A percentile compares a stretch with the other conserved stretches of the same genome.
Conservation (phyloP, 2,329 filamentous ascomycete genomes). For the Ophiostoma tasmaniense region DNA sequence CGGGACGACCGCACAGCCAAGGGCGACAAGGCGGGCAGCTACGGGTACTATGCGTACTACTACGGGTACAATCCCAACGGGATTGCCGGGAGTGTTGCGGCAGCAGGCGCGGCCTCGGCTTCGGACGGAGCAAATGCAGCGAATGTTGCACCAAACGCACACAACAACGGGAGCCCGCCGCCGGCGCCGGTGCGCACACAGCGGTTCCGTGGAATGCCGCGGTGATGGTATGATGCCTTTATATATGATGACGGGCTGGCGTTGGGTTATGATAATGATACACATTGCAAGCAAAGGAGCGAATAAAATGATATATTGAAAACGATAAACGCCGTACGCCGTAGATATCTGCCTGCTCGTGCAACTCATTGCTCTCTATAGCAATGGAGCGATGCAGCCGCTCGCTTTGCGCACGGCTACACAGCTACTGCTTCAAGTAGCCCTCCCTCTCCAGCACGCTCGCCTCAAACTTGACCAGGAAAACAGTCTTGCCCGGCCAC, state of each 20-base stretch:
- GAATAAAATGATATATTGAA: background rate
- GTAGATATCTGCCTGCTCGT: background rate
- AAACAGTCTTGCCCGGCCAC: conserved; percentile 96
- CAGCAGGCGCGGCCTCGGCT: background rate
- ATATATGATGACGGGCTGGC: too few species aligned
- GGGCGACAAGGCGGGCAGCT: conserved; percentile 23
- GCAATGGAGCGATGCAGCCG: too few species aligned
- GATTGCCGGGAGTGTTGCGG: conserved; percentile 7
- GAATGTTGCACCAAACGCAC: background rate
- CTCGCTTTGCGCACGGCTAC: background rate
- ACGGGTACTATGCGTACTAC: conserved; percentile 25
- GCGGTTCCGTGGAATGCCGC: conserved; percentile 14
- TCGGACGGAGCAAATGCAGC: conserved; percentile 10
- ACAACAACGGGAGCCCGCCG: background rate
- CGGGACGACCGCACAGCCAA: background rate
- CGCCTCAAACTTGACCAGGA: conserved; percentile 84
- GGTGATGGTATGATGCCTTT: background rate
- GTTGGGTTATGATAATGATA: background rate
- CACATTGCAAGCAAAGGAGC: too few species aligned
- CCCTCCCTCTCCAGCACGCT: conserved; percentile 88
- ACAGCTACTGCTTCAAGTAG: conserved; percentile 53
- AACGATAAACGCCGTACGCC: conserved; percentile 8
- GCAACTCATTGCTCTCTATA: background rate
- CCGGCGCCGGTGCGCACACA: conserved; percentile 18
- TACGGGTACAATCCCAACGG: conserved; percentile 20